Evolutionary conservation across 2,329 filamentous ascomycete species (phyloP).

Genomic region (Erysiphe pulchra): DNA sequence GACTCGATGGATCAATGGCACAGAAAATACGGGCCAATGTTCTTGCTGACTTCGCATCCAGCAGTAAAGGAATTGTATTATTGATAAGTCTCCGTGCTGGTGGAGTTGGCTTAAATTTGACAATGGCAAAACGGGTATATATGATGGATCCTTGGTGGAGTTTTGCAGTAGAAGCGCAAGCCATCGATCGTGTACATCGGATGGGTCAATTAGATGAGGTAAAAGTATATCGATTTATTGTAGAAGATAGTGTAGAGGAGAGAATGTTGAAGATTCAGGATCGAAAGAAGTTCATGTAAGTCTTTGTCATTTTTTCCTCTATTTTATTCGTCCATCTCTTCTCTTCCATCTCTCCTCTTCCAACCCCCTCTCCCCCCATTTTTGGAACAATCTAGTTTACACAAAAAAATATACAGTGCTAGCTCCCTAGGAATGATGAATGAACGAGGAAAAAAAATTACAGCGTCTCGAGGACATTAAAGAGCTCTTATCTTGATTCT

Average conservation of each 20-base stretch:
- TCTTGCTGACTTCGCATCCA: slow-evolving; percentile 41
- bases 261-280: slow-evolving; percentile 88
- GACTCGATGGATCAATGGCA: slow-evolving; percentile 72
- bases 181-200: slow-evolving; percentile 88
- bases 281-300: slow-evolving; percentile 83
- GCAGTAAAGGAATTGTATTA: slow-evolving; percentile 41
- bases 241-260: slow-evolving; percentile 77
- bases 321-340: too few relatives aligned
- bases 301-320: slow-evolving; percentile 10
- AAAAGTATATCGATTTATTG: slow-evolving; percentile 66
- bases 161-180: slow-evolving; percentile 86
- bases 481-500: slow-evolving; percentile 33
- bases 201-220: slow-evolving; percentile 87
- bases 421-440: slow-evolving; percentile 83
- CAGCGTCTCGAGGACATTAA: slow-evolving; percentile 85
- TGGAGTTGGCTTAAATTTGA: slow-evolving; percentile 82
- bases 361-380: too few relatives aligned
- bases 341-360: too few relatives aligned
- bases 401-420: slow-evolving; percentile 32
- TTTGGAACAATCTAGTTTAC: neutral
- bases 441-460: slow-evolving; percentile 74
- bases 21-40: slow-evolving; percentile 67
- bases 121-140: slow-evolving; percentile 67
- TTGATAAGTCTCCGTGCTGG: slow-evolving; percentile 71
- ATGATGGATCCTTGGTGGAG: slow-evolving; percentile 99